Evolutionary conservation across 805 yeast genomes (phyloP), one percentile per base, ranked within the genome.

Genomic region (Clavispora phyllophila): DNA sequence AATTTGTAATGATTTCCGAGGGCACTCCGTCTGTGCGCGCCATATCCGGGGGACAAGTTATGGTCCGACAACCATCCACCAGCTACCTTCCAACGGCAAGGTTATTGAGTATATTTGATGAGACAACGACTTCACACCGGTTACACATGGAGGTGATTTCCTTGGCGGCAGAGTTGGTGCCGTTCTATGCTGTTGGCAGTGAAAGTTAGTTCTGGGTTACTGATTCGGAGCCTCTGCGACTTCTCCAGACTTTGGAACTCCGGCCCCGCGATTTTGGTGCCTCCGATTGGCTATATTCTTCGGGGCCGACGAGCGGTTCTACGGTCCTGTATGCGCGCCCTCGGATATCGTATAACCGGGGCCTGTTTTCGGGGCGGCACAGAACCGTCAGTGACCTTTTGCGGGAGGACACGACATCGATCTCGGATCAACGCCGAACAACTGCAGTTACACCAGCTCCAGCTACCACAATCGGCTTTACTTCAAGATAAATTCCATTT

Each of bases 231-330:
- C 10, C n/a, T 25, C 23, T 18, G 29, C 36, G 36, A 38, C 31
- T 50, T 50, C 57, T 54, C 57, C 56, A 52, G 53, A 48, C 20
- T 50, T 52, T 53, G 43, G 46, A 50, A 48, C 51, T 54, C 60
- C 60, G 62, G 56, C 47, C 8, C 49, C 50, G 46, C 40, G 47
- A 45, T 43, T 45, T 40, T 33, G 43, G 44, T 43, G 26, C 28
- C 23, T n/a, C 10, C 37, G 17, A 58, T 57, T 58, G 62, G 61
- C 45, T 33, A 3, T 2, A 1, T 3, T n/a, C 10, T 37, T 51
- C 62, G 62, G 61, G 34, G 33, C 60, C 62, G 61, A 50, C 42
- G 33, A 17, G 31, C 56, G 54, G 28, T 9, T 18, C 19, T 1
- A 13, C n/a, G 7, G 14, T 23, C 34, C 37, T 33, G 33, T 25